Percentiles rank a stretch among this genome's conserved stretches.
These are phyloP conservation scores for Murraya paniculata DNA, from an alignment of 345 rosid species.

Conservation along the genomic window DNA sequence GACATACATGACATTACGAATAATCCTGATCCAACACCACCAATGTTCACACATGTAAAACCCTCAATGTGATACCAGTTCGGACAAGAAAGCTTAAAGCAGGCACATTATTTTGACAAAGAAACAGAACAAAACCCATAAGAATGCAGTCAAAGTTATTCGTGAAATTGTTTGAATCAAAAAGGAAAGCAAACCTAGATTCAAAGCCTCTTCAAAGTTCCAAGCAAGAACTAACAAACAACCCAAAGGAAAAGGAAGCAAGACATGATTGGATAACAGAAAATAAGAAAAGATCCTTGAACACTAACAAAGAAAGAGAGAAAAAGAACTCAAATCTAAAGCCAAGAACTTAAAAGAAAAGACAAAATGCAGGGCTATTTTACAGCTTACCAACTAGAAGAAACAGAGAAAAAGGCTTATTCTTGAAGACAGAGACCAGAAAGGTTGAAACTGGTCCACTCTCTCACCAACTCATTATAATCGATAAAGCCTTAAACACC, in stretches of 20 bases:
- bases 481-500: constrained; percentile 39
- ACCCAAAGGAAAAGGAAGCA: constrained; percentile 16
- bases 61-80: constrained; percentile 12
- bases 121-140: constrained; percentile 11
- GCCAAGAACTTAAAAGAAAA: constrained; percentile 24
- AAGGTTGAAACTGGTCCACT: constrained; percentile 42
- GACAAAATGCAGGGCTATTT: constrained; percentile 41
- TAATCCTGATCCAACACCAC: constrained; percentile 4
- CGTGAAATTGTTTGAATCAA: constrained; percentile 9
- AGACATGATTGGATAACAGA: constrained; percentile 1
- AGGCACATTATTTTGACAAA: constrained; percentile 15
- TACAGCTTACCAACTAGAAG: constrained; percentile 53
- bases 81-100: constrained; percentile 9
- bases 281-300: constrained; percentile 9
- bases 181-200: constrained; percentile 6
- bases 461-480: constrained; percentile 51
- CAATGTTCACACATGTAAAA: background rate
- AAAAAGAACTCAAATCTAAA: constrained; percentile 28
- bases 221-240: background rate
- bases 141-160: background rate
- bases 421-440: constrained; percentile 34
- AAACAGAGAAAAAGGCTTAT: constrained; percentile 40
- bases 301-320: constrained; percentile 7
- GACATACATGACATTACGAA: background rate
- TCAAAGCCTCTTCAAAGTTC: constrained; percentile 12